Conservation (phyloP, 75 land plant genomes). For the Pseudotsuga menziesii region DNA sequence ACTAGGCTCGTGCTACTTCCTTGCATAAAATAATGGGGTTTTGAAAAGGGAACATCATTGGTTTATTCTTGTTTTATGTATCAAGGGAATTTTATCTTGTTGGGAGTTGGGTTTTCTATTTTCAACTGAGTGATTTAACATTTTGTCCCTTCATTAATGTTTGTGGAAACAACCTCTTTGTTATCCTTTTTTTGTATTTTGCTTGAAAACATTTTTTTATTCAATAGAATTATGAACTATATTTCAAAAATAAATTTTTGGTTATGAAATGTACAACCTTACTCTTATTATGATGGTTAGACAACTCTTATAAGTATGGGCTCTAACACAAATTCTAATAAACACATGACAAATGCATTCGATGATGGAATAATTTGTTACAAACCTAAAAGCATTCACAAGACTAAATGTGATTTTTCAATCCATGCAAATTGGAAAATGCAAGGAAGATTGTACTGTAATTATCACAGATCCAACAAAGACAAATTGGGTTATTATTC, state of each 20-base stretch:
- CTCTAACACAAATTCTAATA: neutral
- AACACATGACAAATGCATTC: conserved; percentile 35
- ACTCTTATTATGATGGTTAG: neutral
- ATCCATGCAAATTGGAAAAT: conserved; percentile 50
- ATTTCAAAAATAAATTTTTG: too few species aligned
- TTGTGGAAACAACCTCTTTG: too few species aligned
- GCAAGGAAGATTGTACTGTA: conserved; percentile 51
- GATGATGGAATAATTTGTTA: conserved; percentile 50
- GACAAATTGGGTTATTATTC: conserved; percentile 5
- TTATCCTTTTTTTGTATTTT: neutral
- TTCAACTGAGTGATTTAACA: too few species aligned
- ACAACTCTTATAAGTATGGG: neutral
- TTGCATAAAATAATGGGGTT: too few species aligned
- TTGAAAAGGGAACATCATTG: too few species aligned
- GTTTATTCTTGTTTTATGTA: too few species aligned
- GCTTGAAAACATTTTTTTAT: too few species aligned
- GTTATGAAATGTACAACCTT: neutral
- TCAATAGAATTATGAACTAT: too few species aligned
- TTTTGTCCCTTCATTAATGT: too few species aligned
- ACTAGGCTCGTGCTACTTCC: too few species aligned
- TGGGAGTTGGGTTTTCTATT: too few species aligned
- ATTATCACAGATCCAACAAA: conserved; percentile 26
- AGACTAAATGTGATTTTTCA: conserved; percentile 40
- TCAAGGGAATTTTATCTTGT: too few species aligned
- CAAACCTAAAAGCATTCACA: conserved; percentile 24